Percentiles rank a stretch among this genome's conserved stretches.
These are phyloP conservation scores for Yamadazyma tumulicola DNA, from an alignment of 805 yeast species.

Conservation along the genomic window DNA sequence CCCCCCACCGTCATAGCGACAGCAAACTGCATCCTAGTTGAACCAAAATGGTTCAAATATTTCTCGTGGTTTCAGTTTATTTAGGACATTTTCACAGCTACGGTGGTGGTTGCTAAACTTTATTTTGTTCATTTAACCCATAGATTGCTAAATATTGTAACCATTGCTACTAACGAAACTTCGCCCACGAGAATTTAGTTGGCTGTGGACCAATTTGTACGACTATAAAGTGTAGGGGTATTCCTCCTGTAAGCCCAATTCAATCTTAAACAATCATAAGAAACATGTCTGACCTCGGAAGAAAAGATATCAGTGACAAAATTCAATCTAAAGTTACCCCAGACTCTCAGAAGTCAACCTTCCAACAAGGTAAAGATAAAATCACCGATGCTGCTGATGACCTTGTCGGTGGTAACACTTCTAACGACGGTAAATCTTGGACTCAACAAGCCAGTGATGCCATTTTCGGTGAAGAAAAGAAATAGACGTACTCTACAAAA, in stretches of 20 bases:
- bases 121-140: too few relatives aligned
- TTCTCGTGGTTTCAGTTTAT: conserved; percentile 37
- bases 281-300: conserved; percentile 41
- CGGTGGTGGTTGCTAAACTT: too few relatives aligned
- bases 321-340: conserved; percentile 36
- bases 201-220: too few relatives aligned
- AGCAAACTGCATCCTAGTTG: conserved; percentile 71
- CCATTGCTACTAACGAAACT: too few relatives aligned
- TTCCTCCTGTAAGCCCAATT: too few relatives aligned
- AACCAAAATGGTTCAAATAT: conserved; percentile 85
- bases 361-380: conserved; percentile 35
- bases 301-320: conserved; percentile 41
- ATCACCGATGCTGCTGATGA: conserved; percentile 35
- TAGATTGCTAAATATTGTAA: too few relatives aligned
- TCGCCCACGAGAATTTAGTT: too few relatives aligned
- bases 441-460: conserved; percentile 44
- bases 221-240: conserved; percentile 2
- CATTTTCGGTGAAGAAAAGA: conserved; percentile 38
- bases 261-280: conserved; percentile 3
- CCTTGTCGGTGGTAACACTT: conserved; percentile 33
- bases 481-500: too few relatives aligned
- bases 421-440: conserved; percentile 35
- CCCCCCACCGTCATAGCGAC: conserved; percentile 47
- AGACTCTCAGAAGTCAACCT: conserved; percentile 38
- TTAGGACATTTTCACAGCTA: too few relatives aligned